Percentiles rank a stretch among this genome's conserved stretches.
phyloP scores from a whole-genome alignment of 768 basidiomycete genomes.

The Termitomyces sp. region DNA sequence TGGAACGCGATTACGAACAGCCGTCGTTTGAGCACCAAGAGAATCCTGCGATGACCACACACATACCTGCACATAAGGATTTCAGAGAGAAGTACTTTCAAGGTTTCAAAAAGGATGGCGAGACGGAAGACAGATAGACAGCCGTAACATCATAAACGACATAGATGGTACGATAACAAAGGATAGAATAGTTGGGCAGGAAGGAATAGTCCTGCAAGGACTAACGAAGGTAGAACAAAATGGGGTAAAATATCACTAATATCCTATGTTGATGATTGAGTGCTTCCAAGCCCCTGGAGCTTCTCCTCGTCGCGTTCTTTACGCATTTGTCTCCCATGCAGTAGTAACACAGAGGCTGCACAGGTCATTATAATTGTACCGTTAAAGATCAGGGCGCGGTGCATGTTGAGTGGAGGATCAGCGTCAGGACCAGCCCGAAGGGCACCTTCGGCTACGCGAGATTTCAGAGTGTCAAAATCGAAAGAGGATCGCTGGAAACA shows the following conservation, averaged over 20 bases:
- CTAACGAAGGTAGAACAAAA: too few species aligned
- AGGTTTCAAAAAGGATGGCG: constrained; percentile 54
- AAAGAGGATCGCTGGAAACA: neutral
- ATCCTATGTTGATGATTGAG: neutral
- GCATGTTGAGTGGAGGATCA: constrained; percentile 73
- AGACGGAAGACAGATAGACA: neutral
- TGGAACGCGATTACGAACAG: constrained; percentile 35
- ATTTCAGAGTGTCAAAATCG: neutral
- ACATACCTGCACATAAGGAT: constrained; percentile 80
- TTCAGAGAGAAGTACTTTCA: constrained; percentile 88
- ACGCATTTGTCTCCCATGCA: constrained; percentile 58
- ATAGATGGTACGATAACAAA: neutral
- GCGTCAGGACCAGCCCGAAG: constrained; percentile 58
- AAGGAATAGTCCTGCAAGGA: neutral
- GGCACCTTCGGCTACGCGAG: constrained; percentile 52
- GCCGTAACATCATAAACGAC: neutral
- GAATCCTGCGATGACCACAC: constrained; percentile 17
- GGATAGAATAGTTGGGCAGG: neutral
- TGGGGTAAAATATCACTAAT: neutral
- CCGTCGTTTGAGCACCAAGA: constrained; percentile 46
- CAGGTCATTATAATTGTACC: constrained; percentile 41
- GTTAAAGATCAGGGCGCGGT: constrained; percentile 58
- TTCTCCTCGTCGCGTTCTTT: constrained; percentile 59
- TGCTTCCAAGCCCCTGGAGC: constrained; percentile 2
- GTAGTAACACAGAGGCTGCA: constrained; percentile 37